Conservation (phyloP, 257 asterid species). For the Paulownia fortunei region DNA sequence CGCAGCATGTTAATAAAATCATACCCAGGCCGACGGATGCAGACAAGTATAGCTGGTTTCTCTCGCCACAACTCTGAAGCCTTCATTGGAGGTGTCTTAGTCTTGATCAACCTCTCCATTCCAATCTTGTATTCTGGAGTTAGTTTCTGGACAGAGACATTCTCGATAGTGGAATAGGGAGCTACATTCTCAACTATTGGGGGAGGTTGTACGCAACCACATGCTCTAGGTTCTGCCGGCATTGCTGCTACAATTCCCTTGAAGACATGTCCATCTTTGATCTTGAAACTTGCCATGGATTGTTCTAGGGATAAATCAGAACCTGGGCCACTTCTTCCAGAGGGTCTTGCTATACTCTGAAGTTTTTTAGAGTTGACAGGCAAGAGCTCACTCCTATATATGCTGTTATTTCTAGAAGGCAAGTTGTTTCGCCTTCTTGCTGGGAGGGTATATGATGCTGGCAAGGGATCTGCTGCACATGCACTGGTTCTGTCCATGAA, state of each 20-base stretch:
- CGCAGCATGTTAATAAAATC: background rate
- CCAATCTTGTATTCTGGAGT: conserved; percentile 77
- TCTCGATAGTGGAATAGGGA: conserved; percentile 67
- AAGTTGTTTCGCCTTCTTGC: conserved; percentile 41
- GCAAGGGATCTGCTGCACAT: conserved; percentile 45
- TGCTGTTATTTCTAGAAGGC: conserved; percentile 52
- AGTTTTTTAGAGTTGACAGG: conserved; percentile 45
- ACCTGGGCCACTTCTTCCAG: conserved; percentile 37
- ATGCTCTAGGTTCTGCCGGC: conserved; percentile 77
- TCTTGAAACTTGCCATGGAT: conserved; percentile 69
- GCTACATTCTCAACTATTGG: conserved; percentile 71
- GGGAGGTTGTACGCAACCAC: conserved; percentile 77
- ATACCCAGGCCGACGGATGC: conserved; percentile 93
- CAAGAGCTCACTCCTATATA: conserved; percentile 41
- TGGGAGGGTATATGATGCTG: conserved; percentile 44
- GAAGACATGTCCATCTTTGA: conserved; percentile 66
- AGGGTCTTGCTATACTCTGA: conserved; percentile 40
- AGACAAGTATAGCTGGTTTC: conserved; percentile 73
- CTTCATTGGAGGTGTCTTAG: conserved; percentile 74
- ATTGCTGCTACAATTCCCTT: conserved; percentile 78
- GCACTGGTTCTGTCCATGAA: conserved; percentile 58
- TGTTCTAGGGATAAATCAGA: conserved; percentile 52
- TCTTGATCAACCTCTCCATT: conserved; percentile 64
- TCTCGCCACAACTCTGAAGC: conserved; percentile 81
- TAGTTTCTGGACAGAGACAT: conserved; percentile 66